Conservation (phyloP, 148 eudicot genomes). For the Talinum fruticosum region DNA sequence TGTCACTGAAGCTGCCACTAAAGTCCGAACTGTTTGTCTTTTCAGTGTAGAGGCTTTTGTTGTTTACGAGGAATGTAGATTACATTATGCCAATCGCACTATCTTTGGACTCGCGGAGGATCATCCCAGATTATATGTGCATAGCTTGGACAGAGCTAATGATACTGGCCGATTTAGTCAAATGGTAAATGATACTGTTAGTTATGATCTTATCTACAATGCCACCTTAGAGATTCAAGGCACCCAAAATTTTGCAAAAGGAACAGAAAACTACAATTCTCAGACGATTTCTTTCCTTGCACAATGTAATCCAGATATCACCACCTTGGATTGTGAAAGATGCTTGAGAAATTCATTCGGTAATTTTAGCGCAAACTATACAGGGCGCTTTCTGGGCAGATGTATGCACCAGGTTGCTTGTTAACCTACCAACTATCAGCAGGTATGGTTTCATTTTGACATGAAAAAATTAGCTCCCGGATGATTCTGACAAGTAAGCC, state of each 20-base stretch:
- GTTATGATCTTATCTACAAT: not conserved
- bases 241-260: not conserved
- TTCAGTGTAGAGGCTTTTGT: not conserved
- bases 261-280: not conserved
- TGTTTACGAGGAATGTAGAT: conserved; percentile 9
- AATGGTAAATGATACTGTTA: not conserved
- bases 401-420: not conserved
- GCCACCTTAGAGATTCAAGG: not conserved
- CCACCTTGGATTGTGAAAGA: not conserved
- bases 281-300: not conserved
- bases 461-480: too few species aligned
- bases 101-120: not conserved
- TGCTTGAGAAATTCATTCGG: not conserved
- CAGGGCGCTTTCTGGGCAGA: not conserved
- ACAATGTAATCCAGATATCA: not conserved
- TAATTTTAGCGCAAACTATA: not conserved
- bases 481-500: too few species aligned
- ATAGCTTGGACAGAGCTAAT: not conserved
- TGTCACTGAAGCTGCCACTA: not conserved
- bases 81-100: not conserved
- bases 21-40: not conserved
- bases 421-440: not conserved
- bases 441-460: too few species aligned
- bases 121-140: too few species aligned
- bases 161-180: not conserved